These are phyloP conservation scores for Parascedosporium putredinis DNA, from an alignment of 2,329 filamentous ascomycete species.

Conservation along the genomic window DNA sequence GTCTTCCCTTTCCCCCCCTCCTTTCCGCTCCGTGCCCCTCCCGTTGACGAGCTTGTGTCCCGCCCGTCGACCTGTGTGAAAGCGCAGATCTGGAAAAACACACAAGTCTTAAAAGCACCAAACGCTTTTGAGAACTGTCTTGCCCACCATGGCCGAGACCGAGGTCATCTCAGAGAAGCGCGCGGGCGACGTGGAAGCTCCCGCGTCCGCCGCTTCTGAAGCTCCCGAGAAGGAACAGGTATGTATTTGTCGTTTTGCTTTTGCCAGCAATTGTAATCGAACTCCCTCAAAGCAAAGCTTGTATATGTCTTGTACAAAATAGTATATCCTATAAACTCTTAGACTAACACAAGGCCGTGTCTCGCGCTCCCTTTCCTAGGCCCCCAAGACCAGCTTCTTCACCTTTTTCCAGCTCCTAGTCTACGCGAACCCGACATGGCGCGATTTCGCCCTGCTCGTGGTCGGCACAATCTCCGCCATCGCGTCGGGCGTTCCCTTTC, in stretches of 20 bases:
- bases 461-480: conserved; percentile 35
- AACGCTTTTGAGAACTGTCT: too few relatives aligned
- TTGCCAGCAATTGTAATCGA: conserved; percentile 2
- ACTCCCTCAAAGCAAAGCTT: too few relatives aligned
- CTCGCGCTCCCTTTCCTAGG: not conserved
- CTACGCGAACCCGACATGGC: conserved; percentile 31
- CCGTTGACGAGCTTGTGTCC: not conserved
- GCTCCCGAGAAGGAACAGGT: conserved; percentile 1
- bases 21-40: not conserved
- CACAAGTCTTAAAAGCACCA: too few relatives aligned
- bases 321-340: not conserved
- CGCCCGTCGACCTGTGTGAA: too few relatives aligned
- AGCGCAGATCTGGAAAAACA: not conserved
- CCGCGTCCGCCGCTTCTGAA: not conserved
- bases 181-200: not conserved
- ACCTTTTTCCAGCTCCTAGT: conserved; percentile 34
- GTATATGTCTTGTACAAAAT: too few relatives aligned
- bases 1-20: too few relatives aligned
- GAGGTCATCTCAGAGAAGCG: not conserved
- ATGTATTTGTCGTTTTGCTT: conserved; percentile 1
- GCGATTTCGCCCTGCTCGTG: conserved; percentile 31
- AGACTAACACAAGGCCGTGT: not conserved
- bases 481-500: conserved; percentile 51
- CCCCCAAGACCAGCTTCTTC: conserved; percentile 16
- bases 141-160: not conserved